Conservation (phyloP, 768 basidiomycete genomes). For the Suillus subalutaceus region DNA sequence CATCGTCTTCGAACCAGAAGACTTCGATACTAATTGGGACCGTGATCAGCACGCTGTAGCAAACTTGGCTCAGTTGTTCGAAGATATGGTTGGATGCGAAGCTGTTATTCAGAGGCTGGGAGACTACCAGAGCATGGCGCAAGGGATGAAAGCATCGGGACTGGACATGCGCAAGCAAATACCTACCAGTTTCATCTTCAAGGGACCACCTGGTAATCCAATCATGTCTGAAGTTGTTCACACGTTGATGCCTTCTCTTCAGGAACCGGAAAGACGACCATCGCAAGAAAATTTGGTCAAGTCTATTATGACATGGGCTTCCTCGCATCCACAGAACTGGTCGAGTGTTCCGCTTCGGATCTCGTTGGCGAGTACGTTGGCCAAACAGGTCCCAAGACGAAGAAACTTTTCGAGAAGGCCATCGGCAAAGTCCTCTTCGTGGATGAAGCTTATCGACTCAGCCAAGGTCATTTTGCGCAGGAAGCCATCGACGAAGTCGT, state of each 20-base stretch:
- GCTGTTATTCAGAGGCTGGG: constrained; percentile 51
- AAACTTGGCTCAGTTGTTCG: constrained; percentile 60
- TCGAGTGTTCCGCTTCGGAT: constrained; percentile 72
- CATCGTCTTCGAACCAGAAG: constrained; percentile 43
- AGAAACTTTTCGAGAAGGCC: constrained; percentile 61
- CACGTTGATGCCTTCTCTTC: neutral
- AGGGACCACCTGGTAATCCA: constrained; percentile 65
- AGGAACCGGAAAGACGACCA: constrained; percentile 70
- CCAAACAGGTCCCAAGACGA: constrained; percentile 71
- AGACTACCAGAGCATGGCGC: constrained; percentile 55
- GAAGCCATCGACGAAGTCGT: constrained; percentile 78
- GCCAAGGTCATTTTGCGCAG: constrained; percentile 63
- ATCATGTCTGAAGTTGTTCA: neutral
- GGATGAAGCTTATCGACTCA: constrained; percentile 70
- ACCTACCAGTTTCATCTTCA: constrained; percentile 68
- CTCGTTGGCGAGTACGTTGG: constrained; percentile 72
- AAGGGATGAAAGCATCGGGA: constrained; percentile 41
- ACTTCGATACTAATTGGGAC: constrained; percentile 65
- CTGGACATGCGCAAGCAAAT: constrained; percentile 55
- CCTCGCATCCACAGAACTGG: constrained; percentile 49
- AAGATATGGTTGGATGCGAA: constrained; percentile 64
- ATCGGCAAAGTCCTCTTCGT: constrained; percentile 71
- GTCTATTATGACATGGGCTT: constrained; percentile 69
- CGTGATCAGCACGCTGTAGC: constrained; percentile 47
- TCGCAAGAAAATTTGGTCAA: constrained; percentile 62